Evolutionary conservation across 345 rosid species (phyloP).

Genomic region (Barbarea vulgaris): DNA sequence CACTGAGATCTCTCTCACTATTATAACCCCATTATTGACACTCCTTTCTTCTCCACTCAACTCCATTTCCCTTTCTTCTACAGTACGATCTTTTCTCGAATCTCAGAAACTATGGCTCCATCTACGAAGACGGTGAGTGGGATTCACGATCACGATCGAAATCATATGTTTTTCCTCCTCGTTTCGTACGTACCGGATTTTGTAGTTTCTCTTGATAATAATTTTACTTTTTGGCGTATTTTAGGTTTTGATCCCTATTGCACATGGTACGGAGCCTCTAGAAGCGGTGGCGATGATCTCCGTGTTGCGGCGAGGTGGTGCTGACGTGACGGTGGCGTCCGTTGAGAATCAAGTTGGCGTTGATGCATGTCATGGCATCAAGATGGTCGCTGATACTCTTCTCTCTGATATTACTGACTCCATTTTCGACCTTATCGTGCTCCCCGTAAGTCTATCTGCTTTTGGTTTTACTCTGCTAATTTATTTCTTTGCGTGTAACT

Average conservation of each 20-base stretch:
- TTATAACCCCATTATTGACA: conserved; percentile 29
- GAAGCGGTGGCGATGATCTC: conserved; percentile 86
- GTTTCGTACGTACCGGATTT: conserved; percentile 20
- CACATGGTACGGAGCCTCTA: conserved; percentile 91
- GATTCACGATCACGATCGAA: neutral
- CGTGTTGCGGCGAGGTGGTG: conserved; percentile 79
- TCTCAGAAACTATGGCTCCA: conserved; percentile 55
- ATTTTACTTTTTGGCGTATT: neutral
- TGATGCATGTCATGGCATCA: conserved; percentile 73
- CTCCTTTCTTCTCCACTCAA: conserved; percentile 33
- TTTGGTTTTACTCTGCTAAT: neutral
- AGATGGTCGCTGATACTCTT: conserved; percentile 79
- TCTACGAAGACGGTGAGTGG: conserved; percentile 53
- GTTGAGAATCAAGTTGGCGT: conserved; percentile 68
- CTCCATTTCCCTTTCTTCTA: conserved; percentile 20
- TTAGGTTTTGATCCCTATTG: conserved; percentile 95
- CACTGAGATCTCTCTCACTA: neutral
- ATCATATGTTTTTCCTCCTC: neutral
- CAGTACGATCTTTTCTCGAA: conserved; percentile 20
- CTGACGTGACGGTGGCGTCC: conserved; percentile 83
- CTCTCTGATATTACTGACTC: conserved; percentile 58
- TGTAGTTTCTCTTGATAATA: conserved; percentile 12
- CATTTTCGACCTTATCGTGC: conserved; percentile 73
- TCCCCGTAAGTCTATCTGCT: conserved; percentile 53
- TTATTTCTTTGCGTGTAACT: neutral